Percentiles rank a stretch among this genome's conserved stretches.
phyloP scores from a whole-genome alignment of 1,284 basidiomycete genomes.

The Ustilago vetiveriae region DNA sequence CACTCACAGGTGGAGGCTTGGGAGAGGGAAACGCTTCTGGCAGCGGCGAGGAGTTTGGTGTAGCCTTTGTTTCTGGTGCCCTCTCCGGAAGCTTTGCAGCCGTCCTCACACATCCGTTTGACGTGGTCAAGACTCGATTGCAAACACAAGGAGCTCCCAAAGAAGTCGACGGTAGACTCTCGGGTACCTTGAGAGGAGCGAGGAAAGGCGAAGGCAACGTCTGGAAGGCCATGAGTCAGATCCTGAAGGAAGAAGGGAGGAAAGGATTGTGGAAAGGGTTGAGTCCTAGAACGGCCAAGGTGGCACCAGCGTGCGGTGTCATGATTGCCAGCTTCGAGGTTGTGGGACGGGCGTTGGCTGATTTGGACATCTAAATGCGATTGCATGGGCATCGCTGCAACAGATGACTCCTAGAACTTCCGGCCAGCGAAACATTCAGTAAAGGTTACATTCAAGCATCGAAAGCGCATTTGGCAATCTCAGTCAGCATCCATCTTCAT shows the following conservation, averaged over 20 bases:
- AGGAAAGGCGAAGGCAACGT: constrained; percentile 1
- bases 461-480: too few relatives aligned
- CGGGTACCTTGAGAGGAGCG: neutral
- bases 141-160: constrained; percentile 70
- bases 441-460: too few relatives aligned
- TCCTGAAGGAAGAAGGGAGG: constrained; percentile 81
- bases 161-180: constrained; percentile 1
- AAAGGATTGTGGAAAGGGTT: constrained; percentile 84
- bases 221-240: constrained; percentile 72
- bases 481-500: too few relatives aligned
- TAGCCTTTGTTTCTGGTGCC: constrained; percentile 85
- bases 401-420: too few relatives aligned
- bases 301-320: constrained; percentile 97
- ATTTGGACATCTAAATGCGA: constrained; percentile 23
- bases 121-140: constrained; percentile 91
- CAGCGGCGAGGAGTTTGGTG: constrained; percentile 73
- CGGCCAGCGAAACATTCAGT: too few relatives aligned
- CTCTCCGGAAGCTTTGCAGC: constrained; percentile 74
- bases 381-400: too few relatives aligned
- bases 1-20: constrained; percentile 66
- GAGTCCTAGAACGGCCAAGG: constrained; percentile 88
- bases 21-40: constrained; percentile 64
- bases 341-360: constrained; percentile 61
- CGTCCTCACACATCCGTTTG: constrained; percentile 90
- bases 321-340: constrained; percentile 97